Evolutionary conservation across 176 grass and related monocot species (phyloP).

Genomic region (Oryza coarctata): DNA sequence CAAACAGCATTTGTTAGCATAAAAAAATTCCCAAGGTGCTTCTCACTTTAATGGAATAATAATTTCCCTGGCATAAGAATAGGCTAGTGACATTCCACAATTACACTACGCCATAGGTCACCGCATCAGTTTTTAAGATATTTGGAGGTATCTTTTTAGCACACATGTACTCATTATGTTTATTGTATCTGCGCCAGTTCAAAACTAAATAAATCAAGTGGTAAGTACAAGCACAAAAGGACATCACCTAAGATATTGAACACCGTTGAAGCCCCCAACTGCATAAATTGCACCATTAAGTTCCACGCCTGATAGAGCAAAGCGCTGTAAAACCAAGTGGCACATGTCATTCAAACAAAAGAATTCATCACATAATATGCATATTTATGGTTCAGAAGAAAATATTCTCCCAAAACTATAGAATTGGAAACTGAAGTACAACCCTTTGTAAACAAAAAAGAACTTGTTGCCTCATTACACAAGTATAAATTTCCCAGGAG

Average conservation of each 20-base stretch:
- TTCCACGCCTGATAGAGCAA: slow-evolving; percentile 59
- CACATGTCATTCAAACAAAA: slow-evolving; percentile 18
- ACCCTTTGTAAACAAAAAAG: background rate
- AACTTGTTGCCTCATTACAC: background rate
- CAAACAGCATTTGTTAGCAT: slow-evolving; percentile 19
- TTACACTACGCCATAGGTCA: background rate
- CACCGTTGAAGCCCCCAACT: slow-evolving; percentile 73
- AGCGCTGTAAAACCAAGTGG: slow-evolving; percentile 54
- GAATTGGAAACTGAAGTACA: background rate
- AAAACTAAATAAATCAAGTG: slow-evolving; percentile 28
- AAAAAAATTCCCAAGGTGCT: background rate
- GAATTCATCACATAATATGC: background rate
- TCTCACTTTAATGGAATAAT: background rate
- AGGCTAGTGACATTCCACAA: background rate
- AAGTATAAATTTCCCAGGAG: slow-evolving; percentile 6
- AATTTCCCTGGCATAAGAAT: background rate
- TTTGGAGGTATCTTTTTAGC: slow-evolving; percentile 1
- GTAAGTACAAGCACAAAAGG: slow-evolving; percentile 20
- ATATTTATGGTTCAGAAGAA: background rate
- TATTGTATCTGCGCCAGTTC: background rate
- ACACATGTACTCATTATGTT: background rate
- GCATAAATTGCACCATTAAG: slow-evolving; percentile 74
- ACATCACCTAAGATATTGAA: slow-evolving; percentile 60
- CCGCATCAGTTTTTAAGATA: background rate
- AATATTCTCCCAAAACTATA: background rate